Evolutionary conservation across 148 eudicot species (phyloP), one percentile per base, ranked within the genome.

Genomic region (Spergularia bocconei): DNA sequence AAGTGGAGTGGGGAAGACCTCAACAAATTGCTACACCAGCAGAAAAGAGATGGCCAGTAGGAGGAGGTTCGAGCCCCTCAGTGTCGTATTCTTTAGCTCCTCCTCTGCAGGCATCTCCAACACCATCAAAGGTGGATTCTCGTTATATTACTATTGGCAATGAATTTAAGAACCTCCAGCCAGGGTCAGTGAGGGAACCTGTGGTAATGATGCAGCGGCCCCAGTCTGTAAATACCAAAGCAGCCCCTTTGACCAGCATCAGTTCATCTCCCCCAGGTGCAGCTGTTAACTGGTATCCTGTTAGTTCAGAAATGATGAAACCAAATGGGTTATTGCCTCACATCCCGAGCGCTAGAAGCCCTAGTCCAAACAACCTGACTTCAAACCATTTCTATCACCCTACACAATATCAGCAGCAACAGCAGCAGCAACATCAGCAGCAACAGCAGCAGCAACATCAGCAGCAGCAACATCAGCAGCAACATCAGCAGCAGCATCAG

Each of bases 141-240:
- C 88, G 82, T 20, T 87, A 79, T 78, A 38, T 76, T 17, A 55
- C 85, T 7, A 75, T 83, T 53, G 86, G 87, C 20, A 82, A 80
- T 74, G 98, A 91, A 78, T 62, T 83, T 75, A 95, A 88, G 86
- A 84, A 71, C 65, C 75, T 86, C 72, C 96, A 89, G 65, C 83
- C 82, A 53, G 93, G 91, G 73, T 59, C 90, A 7, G 84, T 86
- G 48, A 86, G 86, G 72, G 99, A 91, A 75, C 98, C 96, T 41
- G 86, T 95, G 67, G 78, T 87, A 57, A 83, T 92, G 81, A 89
- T 95, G 92, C 98, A 95, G 80, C 82, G 94, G 67, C 88, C 92
- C 4, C 92, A 87, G 84, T 87, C 90, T 14, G 83, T 80, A 56
- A 90, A 86, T 76, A 20, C 80, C 47, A 91, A 88, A 81, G 86